phyloP scores from a whole-genome alignment of 441 rosid species.

The Adansonia rubrostipa region DNA sequence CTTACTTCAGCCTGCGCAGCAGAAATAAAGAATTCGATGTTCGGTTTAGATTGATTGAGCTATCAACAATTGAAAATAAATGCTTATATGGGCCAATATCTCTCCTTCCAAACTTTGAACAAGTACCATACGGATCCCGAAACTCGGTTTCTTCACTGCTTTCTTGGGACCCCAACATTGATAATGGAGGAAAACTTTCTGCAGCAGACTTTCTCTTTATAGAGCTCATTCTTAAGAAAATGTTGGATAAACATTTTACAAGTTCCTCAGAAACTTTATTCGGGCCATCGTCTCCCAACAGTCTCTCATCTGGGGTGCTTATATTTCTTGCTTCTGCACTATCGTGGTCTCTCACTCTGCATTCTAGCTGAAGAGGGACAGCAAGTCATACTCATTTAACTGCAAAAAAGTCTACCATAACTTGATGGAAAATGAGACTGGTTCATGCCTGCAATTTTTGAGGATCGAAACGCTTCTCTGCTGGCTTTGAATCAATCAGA shows the following conservation, averaged over 20 bases:
- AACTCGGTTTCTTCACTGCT: slow-evolving; percentile 34
- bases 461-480: slow-evolving; percentile 48
- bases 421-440: not conserved
- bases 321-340: slow-evolving; percentile 45
- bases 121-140: slow-evolving; percentile 62
- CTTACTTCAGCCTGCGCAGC: slow-evolving; percentile 66
- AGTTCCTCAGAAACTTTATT: slow-evolving; percentile 75
- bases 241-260: slow-evolving; percentile 62
- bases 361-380: slow-evolving; percentile 44
- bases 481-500: slow-evolving; percentile 30
- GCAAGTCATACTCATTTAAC: slow-evolving; percentile 26
- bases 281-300: slow-evolving; percentile 43
- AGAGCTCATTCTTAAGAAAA: slow-evolving; percentile 65
- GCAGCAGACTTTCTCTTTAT: slow-evolving; percentile 39
- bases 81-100: slow-evolving; percentile 77
- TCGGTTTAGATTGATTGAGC: slow-evolving; percentile 52
- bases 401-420: slow-evolving; percentile 8
- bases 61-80: slow-evolving; percentile 51
- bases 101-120: slow-evolving; percentile 50
- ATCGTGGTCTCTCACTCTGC: slow-evolving; percentile 39
- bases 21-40: slow-evolving; percentile 58
- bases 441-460: slow-evolving; percentile 54
- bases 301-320: slow-evolving; percentile 36
- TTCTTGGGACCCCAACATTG: slow-evolving; percentile 37
- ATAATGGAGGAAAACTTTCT: slow-evolving; percentile 41